Conservation (phyloP, 108 stramenopile genomes). For the Seminavis robusta region DNA sequence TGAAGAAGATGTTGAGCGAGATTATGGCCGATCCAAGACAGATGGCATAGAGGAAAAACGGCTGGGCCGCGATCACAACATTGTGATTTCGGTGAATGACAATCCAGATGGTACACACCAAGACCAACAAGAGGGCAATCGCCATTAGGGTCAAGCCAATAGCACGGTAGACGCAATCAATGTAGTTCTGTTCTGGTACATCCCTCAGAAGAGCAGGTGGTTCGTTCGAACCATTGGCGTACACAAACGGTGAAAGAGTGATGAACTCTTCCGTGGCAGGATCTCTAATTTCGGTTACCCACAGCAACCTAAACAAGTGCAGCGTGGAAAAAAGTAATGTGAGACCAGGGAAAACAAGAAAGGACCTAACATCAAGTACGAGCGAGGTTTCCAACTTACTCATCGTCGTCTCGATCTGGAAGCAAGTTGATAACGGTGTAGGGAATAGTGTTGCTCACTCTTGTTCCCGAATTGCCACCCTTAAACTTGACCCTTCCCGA, state of each 20-base stretch:
- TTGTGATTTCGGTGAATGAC: neutral
- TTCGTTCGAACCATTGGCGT: neutral
- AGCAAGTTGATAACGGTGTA: neutral
- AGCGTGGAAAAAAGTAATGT: too few species aligned
- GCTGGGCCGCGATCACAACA: slow-evolving; percentile 20
- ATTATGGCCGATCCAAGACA: slow-evolving; percentile 4
- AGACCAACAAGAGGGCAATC: neutral
- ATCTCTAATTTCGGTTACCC: too few species aligned
- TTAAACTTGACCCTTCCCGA: neutral
- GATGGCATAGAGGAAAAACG: slow-evolving; percentile 33
- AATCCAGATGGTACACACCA: neutral
- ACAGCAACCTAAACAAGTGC: too few species aligned
- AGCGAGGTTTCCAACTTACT: neutral
- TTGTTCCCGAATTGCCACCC: neutral
- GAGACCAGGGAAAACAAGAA: too few species aligned
- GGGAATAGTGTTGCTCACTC: neutral
- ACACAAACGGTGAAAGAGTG: neutral
- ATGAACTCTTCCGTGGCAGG: neutral
- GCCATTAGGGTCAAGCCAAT: neutral
- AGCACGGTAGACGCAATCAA: neutral
- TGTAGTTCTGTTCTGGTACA: slow-evolving; percentile 9
- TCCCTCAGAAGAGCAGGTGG: slow-evolving; percentile 1
- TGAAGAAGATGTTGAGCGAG: neutral
- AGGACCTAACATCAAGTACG: too few species aligned
- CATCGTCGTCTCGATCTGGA: neutral